Conservation (phyloP, 768 basidiomycete genomes). For the Amylocystis lapponica region DNA sequence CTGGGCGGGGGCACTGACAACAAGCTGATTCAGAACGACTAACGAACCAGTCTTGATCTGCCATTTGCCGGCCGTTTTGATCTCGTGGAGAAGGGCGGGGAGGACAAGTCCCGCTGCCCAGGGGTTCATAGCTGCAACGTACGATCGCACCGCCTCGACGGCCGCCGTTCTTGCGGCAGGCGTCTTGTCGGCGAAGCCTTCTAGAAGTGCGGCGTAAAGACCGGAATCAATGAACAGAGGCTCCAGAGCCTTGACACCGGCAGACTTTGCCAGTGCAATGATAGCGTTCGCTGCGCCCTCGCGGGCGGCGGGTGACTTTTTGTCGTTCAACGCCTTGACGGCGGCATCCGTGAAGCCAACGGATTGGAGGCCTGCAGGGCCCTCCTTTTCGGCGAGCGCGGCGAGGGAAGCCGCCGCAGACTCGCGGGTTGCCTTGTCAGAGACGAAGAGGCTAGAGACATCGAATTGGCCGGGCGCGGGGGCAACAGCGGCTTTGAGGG, state of each 20-base stretch:
- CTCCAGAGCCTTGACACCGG: slow-evolving; percentile 78
- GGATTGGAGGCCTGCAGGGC: slow-evolving; percentile 68
- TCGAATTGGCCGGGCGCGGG: slow-evolving; percentile 62
- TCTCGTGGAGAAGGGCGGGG: slow-evolving; percentile 83
- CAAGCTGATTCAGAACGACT: slow-evolving; percentile 79
- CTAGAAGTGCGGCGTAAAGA: slow-evolving; percentile 80
- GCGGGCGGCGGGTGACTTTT: slow-evolving; percentile 89
- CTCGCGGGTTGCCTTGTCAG: slow-evolving; percentile 80
- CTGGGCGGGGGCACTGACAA: slow-evolving; percentile 75
- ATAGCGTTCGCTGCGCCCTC: slow-evolving; percentile 82
- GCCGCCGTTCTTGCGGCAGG: slow-evolving; percentile 82
- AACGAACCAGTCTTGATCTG: slow-evolving; percentile 91
- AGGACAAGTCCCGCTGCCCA: slow-evolving; percentile 84
- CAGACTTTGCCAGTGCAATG: slow-evolving; percentile 54
- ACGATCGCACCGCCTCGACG: slow-evolving; percentile 73
- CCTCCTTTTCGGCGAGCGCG: slow-evolving; percentile 75
- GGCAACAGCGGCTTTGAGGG: slow-evolving; percentile 58
- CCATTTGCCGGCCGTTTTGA: slow-evolving; percentile 97
- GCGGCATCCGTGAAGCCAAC: slow-evolving; percentile 67
- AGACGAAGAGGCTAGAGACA: slow-evolving; percentile 68
- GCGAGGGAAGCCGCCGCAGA: slow-evolving; percentile 66
- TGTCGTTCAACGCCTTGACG: slow-evolving; percentile 86
- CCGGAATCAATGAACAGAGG: slow-evolving; percentile 85
- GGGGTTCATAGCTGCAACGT: slow-evolving; percentile 75
- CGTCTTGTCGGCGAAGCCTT: slow-evolving; percentile 93